phyloP scores from a whole-genome alignment of 2,329 filamentous ascomycete species.

The Aspergillus texensis region DNA sequence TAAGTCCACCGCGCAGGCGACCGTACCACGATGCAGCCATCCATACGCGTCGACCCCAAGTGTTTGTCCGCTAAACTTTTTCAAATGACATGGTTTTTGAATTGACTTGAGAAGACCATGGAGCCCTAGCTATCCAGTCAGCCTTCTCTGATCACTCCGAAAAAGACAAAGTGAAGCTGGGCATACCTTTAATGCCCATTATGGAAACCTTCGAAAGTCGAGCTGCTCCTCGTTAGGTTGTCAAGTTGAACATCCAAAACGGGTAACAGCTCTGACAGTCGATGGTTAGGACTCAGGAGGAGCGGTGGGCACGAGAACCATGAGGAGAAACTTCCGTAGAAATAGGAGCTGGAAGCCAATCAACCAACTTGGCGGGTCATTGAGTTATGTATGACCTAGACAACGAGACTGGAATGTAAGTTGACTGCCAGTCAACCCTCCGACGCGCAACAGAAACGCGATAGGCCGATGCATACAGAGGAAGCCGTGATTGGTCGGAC shows the following conservation, averaged over 20 bases:
- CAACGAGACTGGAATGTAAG: constrained; percentile 36
- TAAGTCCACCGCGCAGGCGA: constrained; percentile 87
- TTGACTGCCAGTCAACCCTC: constrained; percentile 25
- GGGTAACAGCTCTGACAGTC: constrained; percentile 18
- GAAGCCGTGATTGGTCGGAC: constrained; percentile 22
- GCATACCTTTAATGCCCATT: constrained; percentile 51
- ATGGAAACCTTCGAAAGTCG: constrained; percentile 31
- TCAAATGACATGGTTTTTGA: constrained; percentile 82
- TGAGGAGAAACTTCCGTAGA: constrained; percentile 6
- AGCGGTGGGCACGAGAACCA: constrained; percentile 1
- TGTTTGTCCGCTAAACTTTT: constrained; percentile 83
- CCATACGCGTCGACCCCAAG: constrained; percentile 97
- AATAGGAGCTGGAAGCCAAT: constrained; percentile 2
- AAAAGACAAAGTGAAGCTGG: constrained; percentile 6
- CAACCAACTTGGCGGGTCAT: constrained; percentile 12
- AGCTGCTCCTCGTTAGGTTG: constrained; percentile 30
- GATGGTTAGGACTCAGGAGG: constrained; percentile 10
- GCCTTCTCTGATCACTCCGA: not conserved
- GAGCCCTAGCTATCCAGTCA: constrained; percentile 61
- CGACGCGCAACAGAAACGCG: constrained; percentile 37
- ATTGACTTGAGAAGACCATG: constrained; percentile 94
- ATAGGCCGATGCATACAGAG: constrained; percentile 13
- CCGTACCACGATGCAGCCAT: constrained; percentile 93
- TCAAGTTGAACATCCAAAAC: constrained; percentile 28
- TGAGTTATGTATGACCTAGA: constrained; percentile 21